phyloP scores from a whole-genome alignment of 306 rosid species.

The Dalbergia cochinchinensis region DNA sequence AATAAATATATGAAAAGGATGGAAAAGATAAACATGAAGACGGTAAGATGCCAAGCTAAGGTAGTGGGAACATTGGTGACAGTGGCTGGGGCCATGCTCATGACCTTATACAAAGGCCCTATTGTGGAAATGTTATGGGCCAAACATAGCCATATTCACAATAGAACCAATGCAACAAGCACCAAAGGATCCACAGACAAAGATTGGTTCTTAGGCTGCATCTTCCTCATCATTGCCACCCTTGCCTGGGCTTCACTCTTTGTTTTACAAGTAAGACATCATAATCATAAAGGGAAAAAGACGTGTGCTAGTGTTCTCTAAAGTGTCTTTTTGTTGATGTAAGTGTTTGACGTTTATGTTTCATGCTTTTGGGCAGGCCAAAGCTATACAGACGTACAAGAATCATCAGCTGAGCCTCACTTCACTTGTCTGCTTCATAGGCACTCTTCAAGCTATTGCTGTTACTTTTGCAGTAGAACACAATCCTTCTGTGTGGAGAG shows the following conservation, averaged over 20 bases:
- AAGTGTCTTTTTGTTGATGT: not conserved
- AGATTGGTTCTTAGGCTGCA: conserved; percentile 80
- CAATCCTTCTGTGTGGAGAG: conserved; percentile 76
- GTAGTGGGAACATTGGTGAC: conserved; percentile 83
- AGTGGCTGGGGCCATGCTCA: conserved; percentile 90
- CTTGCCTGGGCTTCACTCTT: conserved; percentile 96
- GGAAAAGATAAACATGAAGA: conserved; percentile 85
- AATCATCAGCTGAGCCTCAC: conserved; percentile 86
- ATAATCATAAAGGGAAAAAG: not conserved
- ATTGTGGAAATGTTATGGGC: conserved; percentile 76
- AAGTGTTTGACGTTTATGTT: not conserved
- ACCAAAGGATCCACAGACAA: conserved; percentile 55
- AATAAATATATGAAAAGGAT: conserved; percentile 59
- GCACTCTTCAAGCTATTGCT: conserved; percentile 86
- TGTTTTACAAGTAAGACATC: conserved; percentile 73
- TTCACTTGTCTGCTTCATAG: conserved; percentile 75
- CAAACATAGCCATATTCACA: conserved; percentile 50
- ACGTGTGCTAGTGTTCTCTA: not conserved
- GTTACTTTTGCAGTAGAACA: conserved; percentile 86
- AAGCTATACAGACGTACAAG: conserved; percentile 81
- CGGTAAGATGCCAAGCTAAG: conserved; percentile 84
- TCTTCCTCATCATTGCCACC: conserved; percentile 83
- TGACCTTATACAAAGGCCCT: conserved; percentile 93
- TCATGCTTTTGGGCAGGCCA: conserved; percentile 54
- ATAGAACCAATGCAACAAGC: conserved; percentile 42